Percentiles rank a stretch among this genome's conserved stretches.
These are phyloP conservation scores for Piromyces sp. DNA, from an alignment of 192 early-diverging fungal species.

Conservation along the genomic window DNA sequence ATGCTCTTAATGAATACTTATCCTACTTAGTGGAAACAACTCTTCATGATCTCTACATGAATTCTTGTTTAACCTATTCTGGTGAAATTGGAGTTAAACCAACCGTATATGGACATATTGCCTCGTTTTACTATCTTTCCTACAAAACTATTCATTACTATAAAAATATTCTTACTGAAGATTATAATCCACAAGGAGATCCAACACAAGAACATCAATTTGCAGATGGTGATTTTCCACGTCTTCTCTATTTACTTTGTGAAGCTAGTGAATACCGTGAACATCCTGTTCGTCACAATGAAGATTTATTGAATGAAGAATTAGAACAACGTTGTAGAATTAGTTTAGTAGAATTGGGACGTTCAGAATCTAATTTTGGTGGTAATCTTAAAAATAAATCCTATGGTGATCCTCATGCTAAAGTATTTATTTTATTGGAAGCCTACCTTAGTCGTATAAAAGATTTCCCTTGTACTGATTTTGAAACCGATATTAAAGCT, in stretches of 20 bases:
- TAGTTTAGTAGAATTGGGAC: conserved; percentile 19
- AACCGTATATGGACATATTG: conserved; percentile 63
- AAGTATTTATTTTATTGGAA: conserved; percentile 78
- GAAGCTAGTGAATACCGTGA: conserved; percentile 78
- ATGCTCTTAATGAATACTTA: conserved; percentile 53
- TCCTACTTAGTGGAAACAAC: conserved; percentile 61
- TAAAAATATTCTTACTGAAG: conserved; percentile 27
- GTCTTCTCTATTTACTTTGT: conserved; percentile 58
- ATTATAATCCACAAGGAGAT: conserved; percentile 14
- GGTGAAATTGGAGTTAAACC: conserved; percentile 57
- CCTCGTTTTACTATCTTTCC: conserved; percentile 81
- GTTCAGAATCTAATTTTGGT: conserved; percentile 5
- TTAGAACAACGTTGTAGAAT: conserved; percentile 51
- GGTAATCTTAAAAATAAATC: conserved; percentile 16
- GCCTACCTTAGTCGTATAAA: conserved; percentile 60
- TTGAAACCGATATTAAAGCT: conserved; percentile 56
- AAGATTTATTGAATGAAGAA: conserved; percentile 74
- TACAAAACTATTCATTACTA: conserved; percentile 62
- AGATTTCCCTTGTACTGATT: conserved; percentile 70
- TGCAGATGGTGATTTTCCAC: conserved; percentile 24
- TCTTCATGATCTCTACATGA: conserved; percentile 34
- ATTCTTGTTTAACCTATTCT: conserved; percentile 17
- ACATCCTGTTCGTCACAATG: conserved; percentile 85
- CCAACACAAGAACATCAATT: conserved; percentile 6
- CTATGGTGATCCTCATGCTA: conserved; percentile 76